Evolutionary conservation across 805 yeast species (phyloP).

Genomic region (Monosporozyma yasuniensis): DNA sequence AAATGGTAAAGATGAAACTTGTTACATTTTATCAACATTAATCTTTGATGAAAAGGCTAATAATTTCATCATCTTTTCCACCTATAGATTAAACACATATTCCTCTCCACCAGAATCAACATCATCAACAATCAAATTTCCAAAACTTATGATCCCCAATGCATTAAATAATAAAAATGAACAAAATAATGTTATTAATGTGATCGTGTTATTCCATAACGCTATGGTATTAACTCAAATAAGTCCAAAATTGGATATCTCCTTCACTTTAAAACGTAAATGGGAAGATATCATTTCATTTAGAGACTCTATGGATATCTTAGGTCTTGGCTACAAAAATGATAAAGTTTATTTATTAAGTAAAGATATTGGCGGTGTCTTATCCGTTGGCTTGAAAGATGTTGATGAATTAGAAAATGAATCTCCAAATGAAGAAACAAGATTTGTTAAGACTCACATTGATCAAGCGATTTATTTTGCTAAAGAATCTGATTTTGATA

Average conservation of each 20-base stretch:
- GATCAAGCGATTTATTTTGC: conserved; percentile 74
- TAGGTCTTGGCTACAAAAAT: conserved; percentile 53
- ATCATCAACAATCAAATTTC: neutral
- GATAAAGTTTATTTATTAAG: conserved; percentile 41
- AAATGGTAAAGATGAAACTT: conserved; percentile 26
- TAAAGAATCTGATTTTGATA: conserved; percentile 25
- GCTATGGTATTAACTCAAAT: conserved; percentile 62
- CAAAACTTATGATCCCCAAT: conserved; percentile 12
- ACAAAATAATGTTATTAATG: conserved; percentile 29
- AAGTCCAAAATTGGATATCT: conserved; percentile 31
- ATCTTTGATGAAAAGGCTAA: conserved; percentile 37
- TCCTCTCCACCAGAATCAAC: conserved; percentile 14
- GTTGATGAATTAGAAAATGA: conserved; percentile 13
- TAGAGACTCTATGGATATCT: conserved; percentile 41
- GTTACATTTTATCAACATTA: conserved; percentile 46
- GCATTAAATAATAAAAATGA: conserved; percentile 8
- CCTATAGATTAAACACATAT: conserved; percentile 54
- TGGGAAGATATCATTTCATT: conserved; percentile 80
- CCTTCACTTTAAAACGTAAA: conserved; percentile 33
- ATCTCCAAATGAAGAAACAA: conserved; percentile 13
- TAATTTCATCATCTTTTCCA: conserved; percentile 49
- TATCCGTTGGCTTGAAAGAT: conserved; percentile 43
- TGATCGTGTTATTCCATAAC: conserved; percentile 50
- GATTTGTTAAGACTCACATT: conserved; percentile 58
- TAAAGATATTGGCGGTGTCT: conserved; percentile 45